Conservation (phyloP, 2,329 filamentous ascomycete genomes). For the Colletotrichum viniferum region DNA sequence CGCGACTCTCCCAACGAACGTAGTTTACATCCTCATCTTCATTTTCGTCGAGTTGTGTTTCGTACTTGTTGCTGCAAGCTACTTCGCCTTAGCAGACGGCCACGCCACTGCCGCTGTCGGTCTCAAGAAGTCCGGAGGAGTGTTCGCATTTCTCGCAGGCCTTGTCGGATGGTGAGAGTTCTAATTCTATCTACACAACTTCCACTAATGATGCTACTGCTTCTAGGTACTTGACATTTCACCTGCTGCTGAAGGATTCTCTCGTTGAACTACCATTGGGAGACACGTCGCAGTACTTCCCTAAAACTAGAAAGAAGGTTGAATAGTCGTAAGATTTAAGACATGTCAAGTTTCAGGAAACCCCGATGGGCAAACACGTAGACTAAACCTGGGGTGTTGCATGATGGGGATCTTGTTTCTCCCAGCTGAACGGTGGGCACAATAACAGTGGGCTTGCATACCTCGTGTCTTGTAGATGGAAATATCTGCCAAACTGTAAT, state of each 20-base stretch:
- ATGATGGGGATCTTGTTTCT: not conserved
- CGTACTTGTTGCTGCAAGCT: constrained; percentile 25
- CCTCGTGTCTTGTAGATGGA: not conserved
- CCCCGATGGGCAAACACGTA: not conserved
- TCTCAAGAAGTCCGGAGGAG: constrained; percentile 28
- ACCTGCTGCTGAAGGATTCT: constrained; percentile 27
- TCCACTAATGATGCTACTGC: not conserved
- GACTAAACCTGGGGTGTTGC: not conserved
- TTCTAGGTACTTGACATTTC: constrained; percentile 28
- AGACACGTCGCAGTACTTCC: constrained; percentile 28
- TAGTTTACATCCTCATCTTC: constrained; percentile 29
- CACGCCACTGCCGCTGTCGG: constrained; percentile 5
- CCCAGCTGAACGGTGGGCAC: not conserved
- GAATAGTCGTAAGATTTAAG: not conserved
- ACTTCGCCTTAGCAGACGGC: constrained; percentile 29
- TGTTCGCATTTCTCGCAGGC: constrained; percentile 29
- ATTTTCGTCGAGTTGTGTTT: constrained; percentile 27
- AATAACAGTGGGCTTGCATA: not conserved
- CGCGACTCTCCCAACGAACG: constrained; percentile 27
- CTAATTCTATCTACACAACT: not conserved
- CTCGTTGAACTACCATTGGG: constrained; percentile 27
- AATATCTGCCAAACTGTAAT: not conserved
- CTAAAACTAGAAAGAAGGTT: constrained; percentile 18
- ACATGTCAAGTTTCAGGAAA: not conserved
- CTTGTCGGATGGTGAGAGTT: constrained; percentile 28